A percentile compares a stretch with the other conserved stretches of the same genome.
Conservation (phyloP, 2,329 filamentous ascomycete genomes). For the Diaporthe citrichinensis region DNA sequence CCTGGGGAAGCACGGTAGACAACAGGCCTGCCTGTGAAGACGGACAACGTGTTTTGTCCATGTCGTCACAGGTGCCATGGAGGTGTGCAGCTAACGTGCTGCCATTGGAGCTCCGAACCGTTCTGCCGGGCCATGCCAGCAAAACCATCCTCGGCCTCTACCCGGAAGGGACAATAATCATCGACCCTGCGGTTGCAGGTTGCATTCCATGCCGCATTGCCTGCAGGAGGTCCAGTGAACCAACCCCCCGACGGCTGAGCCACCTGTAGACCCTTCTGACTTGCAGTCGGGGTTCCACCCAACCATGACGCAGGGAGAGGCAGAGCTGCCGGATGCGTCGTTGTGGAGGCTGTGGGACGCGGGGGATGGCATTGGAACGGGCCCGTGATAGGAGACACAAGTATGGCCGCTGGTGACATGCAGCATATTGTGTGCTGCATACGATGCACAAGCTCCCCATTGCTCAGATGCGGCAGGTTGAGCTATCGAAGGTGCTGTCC, state of each 20-base stretch:
- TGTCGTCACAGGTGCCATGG: slow-evolving; percentile 30
- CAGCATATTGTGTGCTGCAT: background rate
- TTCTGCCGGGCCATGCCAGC: slow-evolving; percentile 7
- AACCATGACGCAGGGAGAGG: slow-evolving; percentile 17
- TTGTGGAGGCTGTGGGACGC: slow-evolving; percentile 30
- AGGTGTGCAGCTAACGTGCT: slow-evolving; percentile 28
- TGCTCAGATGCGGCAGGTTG: slow-evolving; percentile 9
- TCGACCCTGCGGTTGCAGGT: slow-evolving; percentile 12
- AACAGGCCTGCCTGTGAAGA: background rate
- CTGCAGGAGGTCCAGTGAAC: slow-evolving; percentile 28
- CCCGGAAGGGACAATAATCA: background rate
- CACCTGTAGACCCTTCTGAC: slow-evolving; percentile 1
- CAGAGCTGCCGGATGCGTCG: slow-evolving; percentile 9
- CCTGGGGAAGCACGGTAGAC: slow-evolving; percentile 21
- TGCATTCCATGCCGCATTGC: slow-evolving; percentile 1
- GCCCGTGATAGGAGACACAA: slow-evolving; percentile 29
- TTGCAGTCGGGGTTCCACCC: slow-evolving; percentile 27
- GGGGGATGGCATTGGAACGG: slow-evolving; percentile 25
- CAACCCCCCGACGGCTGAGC: background rate
- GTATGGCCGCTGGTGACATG: slow-evolving; percentile 23
- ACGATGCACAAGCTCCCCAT: background rate
- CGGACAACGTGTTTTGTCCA: slow-evolving; percentile 17
- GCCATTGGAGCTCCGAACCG: slow-evolving; percentile 36
- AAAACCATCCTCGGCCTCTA: background rate
- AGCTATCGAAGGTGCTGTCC: background rate